phyloP scores from a whole-genome alignment of 139 green algal genomes.

The Spirogloea muscicola region DNA sequence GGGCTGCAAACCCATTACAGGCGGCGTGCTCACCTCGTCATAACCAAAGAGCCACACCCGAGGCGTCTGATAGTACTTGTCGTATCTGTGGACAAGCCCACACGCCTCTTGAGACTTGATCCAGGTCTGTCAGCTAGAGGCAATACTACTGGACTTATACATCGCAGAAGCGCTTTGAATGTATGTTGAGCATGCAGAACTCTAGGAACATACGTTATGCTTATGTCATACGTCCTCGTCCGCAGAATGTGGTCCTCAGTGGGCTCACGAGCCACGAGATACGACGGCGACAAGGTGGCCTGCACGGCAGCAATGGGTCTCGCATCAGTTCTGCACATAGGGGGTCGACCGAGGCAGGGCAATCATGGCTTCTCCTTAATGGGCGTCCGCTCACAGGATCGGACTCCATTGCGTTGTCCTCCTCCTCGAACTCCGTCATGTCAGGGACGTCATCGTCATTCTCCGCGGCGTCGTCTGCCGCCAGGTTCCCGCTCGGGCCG shows the following conservation, averaged over 20 bases:
- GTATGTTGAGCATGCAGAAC: too few relatives aligned
- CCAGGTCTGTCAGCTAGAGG: background rate
- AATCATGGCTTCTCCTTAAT: too few relatives aligned
- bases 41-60: slow-evolving; percentile 59
- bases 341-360: too few relatives aligned
- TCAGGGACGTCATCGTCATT: slow-evolving; percentile 57
- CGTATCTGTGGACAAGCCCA: slow-evolving; percentile 41
- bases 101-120: slow-evolving; percentile 5
- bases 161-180: too few relatives aligned
- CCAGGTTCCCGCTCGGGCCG: background rate
- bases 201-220: slow-evolving; percentile 52
- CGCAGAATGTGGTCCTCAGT: slow-evolving; percentile 54
- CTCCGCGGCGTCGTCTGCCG: background rate
- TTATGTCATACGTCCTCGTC: slow-evolving; percentile 59
- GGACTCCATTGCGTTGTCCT: too few relatives aligned
- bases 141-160: too few relatives aligned
- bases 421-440: slow-evolving; percentile 56
- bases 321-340: too few relatives aligned
- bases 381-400: too few relatives aligned
- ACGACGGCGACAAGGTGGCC: slow-evolving; percentile 28
- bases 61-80: slow-evolving; percentile 62
- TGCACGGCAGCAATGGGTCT: slow-evolving; percentile 9
- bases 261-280: slow-evolving; percentile 31
- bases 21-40: slow-evolving; percentile 49
- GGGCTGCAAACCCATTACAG: background rate